phyloP scores from a whole-genome alignment of 108 stramenopile genomes.

The Cyclotella kingstonii region DNA sequence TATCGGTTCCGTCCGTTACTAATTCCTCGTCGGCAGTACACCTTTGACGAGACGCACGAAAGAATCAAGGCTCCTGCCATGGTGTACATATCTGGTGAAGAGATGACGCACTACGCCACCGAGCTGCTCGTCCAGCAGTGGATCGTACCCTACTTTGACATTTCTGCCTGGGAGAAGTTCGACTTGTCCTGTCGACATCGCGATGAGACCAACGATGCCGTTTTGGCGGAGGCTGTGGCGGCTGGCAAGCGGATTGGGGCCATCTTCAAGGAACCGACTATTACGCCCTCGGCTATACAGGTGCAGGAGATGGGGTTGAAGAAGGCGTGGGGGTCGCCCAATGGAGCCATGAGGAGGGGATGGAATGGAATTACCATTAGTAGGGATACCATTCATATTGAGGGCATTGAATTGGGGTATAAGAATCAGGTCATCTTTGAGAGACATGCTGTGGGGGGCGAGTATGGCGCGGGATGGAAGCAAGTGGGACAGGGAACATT shows the following conservation, averaged over 20 bases:
- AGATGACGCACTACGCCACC: conserved; percentile 95
- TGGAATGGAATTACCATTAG: conserved; percentile 98
- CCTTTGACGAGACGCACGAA: conserved; percentile 4
- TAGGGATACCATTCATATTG: conserved; percentile 98
- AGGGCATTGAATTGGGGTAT: conserved; percentile 95
- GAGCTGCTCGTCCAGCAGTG: conserved; percentile 88
- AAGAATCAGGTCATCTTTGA: conserved; percentile 95
- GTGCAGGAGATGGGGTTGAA: conserved; percentile 89
- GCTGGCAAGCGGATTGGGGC: conserved; percentile 89
- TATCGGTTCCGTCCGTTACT: neutral
- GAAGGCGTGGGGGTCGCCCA: conserved; percentile 90
- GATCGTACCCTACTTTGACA: conserved; percentile 94
- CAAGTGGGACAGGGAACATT: conserved; percentile 88
- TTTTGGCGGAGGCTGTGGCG: conserved; percentile 87
- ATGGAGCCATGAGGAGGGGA: conserved; percentile 95
- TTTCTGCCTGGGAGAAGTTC: conserved; percentile 77
- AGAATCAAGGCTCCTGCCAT: conserved; percentile 85
- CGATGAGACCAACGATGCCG: conserved; percentile 90
- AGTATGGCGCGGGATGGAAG: conserved; percentile 95
- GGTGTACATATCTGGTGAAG: conserved; percentile 96
- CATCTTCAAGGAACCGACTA: conserved; percentile 98
- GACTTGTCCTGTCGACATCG: conserved; percentile 90
- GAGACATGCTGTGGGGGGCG: conserved; percentile 96
- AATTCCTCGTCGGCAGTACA: neutral
- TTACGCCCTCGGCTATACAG: conserved; percentile 89